Evolutionary conservation across 352 stramenopile genomes (phyloP).

Genomic region (Lagenidium giganteum): DNA sequence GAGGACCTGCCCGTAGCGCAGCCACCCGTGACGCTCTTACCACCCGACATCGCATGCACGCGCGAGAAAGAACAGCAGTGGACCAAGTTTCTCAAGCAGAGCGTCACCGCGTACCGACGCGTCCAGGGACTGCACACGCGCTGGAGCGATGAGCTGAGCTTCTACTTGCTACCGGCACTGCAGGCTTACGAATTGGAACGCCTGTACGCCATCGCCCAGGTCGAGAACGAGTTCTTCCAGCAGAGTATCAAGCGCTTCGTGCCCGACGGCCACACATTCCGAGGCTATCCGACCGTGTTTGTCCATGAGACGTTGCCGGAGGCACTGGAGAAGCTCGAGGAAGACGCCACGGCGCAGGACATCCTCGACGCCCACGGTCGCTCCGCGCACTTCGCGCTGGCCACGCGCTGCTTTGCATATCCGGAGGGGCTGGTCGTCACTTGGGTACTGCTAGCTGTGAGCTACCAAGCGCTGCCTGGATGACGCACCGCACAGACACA

Average conservation of each 20-base stretch:
- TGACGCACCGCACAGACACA: neutral
- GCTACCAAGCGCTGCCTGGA: constrained; percentile 30
- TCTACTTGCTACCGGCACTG: constrained; percentile 80
- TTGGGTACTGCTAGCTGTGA: constrained; percentile 85
- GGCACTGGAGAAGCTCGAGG: constrained; percentile 34
- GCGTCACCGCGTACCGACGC: constrained; percentile 36
- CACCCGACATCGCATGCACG: constrained; percentile 24
- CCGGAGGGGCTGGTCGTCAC: constrained; percentile 52
- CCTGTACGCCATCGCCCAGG: constrained; percentile 46
- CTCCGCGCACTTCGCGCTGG: constrained; percentile 58
- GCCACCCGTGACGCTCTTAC: constrained; percentile 16
- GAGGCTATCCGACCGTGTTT: constrained; percentile 79
- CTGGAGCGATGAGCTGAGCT: constrained; percentile 75
- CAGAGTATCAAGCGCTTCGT: constrained; percentile 77
- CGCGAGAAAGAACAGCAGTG: constrained; percentile 47
- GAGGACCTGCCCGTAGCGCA: constrained; percentile 32
- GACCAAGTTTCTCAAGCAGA: constrained; percentile 24
- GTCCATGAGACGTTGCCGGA: constrained; percentile 21
- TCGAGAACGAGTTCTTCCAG: constrained; percentile 82
- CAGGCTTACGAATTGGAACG: constrained; percentile 85
- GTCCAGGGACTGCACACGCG: constrained; percentile 45
- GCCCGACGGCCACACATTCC: constrained; percentile 77
- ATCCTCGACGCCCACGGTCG: constrained; percentile 63
- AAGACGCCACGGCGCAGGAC: constrained; percentile 40
- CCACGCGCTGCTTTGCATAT: constrained; percentile 77